Conservation (phyloP, 2,329 filamentous ascomycete genomes). For the Neonectria sp. region DNA sequence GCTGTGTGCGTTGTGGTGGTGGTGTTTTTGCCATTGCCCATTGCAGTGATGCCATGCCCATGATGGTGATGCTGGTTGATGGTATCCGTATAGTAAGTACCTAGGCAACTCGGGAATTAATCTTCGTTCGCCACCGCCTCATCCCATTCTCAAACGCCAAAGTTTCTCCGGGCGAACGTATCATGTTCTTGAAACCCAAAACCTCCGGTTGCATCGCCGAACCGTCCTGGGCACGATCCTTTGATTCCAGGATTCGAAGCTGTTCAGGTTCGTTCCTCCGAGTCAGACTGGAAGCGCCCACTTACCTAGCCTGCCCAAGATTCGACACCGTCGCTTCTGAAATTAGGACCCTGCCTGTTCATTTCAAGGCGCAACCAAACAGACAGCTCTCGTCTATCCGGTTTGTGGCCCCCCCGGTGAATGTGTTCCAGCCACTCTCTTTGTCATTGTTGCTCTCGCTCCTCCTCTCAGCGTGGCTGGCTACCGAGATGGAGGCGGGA, state of each 20-base stretch:
- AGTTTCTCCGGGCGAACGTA: background rate
- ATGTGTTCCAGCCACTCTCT: slow-evolving; percentile 27
- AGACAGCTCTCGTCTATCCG: slow-evolving; percentile 23
- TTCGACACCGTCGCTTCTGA: slow-evolving; percentile 35
- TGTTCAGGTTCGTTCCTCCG: background rate
- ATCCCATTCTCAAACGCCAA: background rate
- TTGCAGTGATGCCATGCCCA: background rate
- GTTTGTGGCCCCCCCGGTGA: slow-evolving; percentile 24
- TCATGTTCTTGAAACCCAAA: background rate
- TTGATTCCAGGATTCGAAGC: background rate
- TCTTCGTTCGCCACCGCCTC: background rate
- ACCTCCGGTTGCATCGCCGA: background rate
- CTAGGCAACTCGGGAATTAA: too few relatives aligned
- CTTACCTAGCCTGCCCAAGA: slow-evolving; percentile 28
- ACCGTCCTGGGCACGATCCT: background rate
- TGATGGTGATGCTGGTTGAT: background rate
- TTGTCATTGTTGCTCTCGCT: slow-evolving; percentile 7
- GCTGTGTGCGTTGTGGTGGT: background rate
- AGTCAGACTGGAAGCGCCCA: slow-evolving; percentile 12
- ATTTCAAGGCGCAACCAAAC: slow-evolving; percentile 38
- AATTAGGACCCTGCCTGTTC: slow-evolving; percentile 38
- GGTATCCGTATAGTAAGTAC: too few relatives aligned
- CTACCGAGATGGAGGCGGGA: slow-evolving; percentile 12
- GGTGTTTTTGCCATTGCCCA: background rate
- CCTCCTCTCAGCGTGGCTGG: background rate